A percentile compares a stretch with the other conserved stretches of the same genome.
Conservation (phyloP, 1,139 yeast species). For the Taphrina sp. region DNA sequence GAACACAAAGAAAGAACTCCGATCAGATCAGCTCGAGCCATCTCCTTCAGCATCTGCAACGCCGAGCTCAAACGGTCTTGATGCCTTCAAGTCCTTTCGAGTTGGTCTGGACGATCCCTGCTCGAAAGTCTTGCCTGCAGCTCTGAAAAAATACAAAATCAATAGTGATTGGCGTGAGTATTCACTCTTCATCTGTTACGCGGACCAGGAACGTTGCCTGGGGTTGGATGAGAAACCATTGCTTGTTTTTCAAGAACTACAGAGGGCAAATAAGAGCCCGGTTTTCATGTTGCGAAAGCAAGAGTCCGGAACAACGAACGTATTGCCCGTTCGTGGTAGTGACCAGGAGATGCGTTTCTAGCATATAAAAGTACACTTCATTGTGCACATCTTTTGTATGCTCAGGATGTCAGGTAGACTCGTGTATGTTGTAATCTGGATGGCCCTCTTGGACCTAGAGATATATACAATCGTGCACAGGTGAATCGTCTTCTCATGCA, state of each 20-base stretch:
- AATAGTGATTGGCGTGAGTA: conserved; percentile 85
- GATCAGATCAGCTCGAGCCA: not conserved
- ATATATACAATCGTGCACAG: too few relatives aligned
- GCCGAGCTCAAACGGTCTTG: conserved; percentile 42
- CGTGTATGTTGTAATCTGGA: too few relatives aligned
- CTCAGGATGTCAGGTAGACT: too few relatives aligned
- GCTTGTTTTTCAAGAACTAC: conserved; percentile 78
- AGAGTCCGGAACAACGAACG: not conserved
- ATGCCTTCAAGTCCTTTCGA: conserved; percentile 79
- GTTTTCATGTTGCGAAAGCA: conserved; percentile 76
- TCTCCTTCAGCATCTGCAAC: conserved; percentile 7
- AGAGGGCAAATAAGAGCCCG: conserved; percentile 84
- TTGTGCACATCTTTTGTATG: not conserved
- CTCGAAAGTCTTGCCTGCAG: conserved; percentile 80
- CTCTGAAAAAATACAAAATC: conserved; percentile 80
- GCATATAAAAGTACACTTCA: not conserved
- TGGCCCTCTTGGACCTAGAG: too few relatives aligned
- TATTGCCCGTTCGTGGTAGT: conserved; percentile 1
- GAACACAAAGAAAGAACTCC: not conserved
- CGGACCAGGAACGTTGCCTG: conserved; percentile 67
- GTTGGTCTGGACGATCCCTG: conserved; percentile 94
- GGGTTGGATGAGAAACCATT: conserved; percentile 88
- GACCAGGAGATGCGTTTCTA: not conserved
- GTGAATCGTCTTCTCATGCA: too few relatives aligned
- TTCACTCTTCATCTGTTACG: conserved; percentile 79